A percentile compares a stretch with the other conserved stretches of the same genome.
These are phyloP conservation scores for Auricularia sp. DNA, from an alignment of 768 basidiomycete species.

Conservation along the genomic window DNA sequence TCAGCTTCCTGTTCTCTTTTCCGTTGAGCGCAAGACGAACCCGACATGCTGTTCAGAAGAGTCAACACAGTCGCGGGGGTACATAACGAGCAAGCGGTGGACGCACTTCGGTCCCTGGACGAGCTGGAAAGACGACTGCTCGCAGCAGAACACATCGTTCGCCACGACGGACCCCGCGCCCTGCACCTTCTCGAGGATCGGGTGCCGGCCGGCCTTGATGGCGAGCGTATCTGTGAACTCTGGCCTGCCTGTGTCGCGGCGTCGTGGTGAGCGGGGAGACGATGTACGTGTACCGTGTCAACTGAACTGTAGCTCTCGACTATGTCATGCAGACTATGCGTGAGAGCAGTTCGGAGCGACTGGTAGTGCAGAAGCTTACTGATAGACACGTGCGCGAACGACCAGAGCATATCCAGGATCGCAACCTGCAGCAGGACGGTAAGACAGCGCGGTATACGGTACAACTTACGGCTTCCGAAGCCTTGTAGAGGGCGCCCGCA, in stretches of 20 bases:
- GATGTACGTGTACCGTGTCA: not conserved
- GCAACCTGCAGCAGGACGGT: slow-evolving; percentile 46
- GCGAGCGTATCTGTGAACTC: slow-evolving; percentile 86
- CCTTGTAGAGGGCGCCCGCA: slow-evolving; percentile 77
- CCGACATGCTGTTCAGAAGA: slow-evolving; percentile 45
- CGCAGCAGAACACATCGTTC: slow-evolving; percentile 85
- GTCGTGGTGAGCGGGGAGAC: not conserved
- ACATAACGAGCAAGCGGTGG: too few relatives aligned
- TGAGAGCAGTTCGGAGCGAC: too few relatives aligned
- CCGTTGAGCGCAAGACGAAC: slow-evolving; percentile 15
- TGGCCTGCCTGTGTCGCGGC: slow-evolving; percentile 54
- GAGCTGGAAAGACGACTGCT: slow-evolving; percentile 79
- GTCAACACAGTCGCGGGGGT: not conserved
- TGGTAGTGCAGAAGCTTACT: slow-evolving; percentile 34
- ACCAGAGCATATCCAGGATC: slow-evolving; percentile 80
- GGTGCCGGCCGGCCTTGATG: slow-evolving; percentile 82
- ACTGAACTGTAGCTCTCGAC: slow-evolving; percentile 40
- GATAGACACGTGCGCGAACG: slow-evolving; percentile 75
- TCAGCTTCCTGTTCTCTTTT: too few relatives aligned
- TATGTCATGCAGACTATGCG: slow-evolving; percentile 8
- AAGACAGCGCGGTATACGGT: not conserved
- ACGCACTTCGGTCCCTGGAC: slow-evolving; percentile 84
- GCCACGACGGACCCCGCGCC: slow-evolving; percentile 61
- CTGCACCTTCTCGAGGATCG: slow-evolving; percentile 69
- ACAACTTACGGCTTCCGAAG: slow-evolving; percentile 69